Conservation (phyloP, 2,329 filamentous ascomycete species). For the Fusarium papillatum region DNA sequence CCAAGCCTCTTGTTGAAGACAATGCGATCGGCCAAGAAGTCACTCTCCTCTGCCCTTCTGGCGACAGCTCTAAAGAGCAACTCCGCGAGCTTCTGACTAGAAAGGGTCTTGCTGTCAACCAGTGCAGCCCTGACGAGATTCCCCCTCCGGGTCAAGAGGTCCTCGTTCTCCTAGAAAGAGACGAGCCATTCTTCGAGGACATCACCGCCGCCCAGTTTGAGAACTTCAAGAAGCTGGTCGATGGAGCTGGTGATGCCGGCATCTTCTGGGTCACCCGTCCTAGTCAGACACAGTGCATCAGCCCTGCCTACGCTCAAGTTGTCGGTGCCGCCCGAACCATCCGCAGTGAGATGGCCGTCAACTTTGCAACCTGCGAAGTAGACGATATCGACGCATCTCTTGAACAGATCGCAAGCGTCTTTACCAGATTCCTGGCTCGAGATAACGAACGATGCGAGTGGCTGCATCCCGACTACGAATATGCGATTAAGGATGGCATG, state of each 20-base stretch:
- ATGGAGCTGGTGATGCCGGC: background rate
- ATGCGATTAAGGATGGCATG: constrained; percentile 43
- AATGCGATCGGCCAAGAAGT: background rate
- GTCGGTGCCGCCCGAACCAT: constrained; percentile 48
- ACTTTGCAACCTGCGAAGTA: constrained; percentile 49
- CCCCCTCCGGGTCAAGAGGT: constrained; percentile 39
- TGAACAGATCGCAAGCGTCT: constrained; percentile 28
- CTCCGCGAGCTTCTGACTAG: constrained; percentile 17
- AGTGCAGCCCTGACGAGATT: constrained; percentile 25
- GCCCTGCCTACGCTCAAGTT: constrained; percentile 44
- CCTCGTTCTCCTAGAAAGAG: constrained; percentile 44
- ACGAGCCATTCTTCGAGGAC: constrained; percentile 44
- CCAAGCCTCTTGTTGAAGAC: background rate
- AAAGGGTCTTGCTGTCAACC: constrained; percentile 29
- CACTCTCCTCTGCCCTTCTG: background rate
- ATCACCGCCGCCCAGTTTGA: constrained; percentile 29
- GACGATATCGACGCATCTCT: constrained; percentile 26
- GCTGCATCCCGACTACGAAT: constrained; percentile 49
- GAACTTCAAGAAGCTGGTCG: constrained; percentile 19
- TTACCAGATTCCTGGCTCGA: constrained; percentile 36
- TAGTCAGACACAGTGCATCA: constrained; percentile 40
- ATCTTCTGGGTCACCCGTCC: constrained; percentile 50
- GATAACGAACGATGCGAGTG: constrained; percentile 30
- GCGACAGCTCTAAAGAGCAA: background rate
- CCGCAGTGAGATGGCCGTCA: constrained; percentile 44